Evolutionary conservation across 495 filamentous ascomycete species (phyloP).

Genomic region (Penicillium fimorum): DNA sequence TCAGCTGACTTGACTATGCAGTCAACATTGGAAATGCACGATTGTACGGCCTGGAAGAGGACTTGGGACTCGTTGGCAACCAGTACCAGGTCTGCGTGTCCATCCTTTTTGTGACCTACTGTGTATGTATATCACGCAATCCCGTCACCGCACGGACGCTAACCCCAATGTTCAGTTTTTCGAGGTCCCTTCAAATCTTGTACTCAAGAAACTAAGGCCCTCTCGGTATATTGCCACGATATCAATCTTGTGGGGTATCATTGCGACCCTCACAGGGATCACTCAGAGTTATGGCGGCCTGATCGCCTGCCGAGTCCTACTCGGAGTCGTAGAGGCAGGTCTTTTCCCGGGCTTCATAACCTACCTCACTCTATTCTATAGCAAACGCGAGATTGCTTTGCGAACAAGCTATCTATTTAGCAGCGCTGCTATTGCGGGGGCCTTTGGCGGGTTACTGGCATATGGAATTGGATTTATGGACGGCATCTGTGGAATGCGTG

Average conservation of each 20-base stretch:
- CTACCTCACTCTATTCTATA: constrained; percentile 77
- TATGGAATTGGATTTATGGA: constrained; percentile 73
- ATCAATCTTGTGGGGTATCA: constrained; percentile 62
- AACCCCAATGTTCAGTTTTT: constrained; percentile 29
- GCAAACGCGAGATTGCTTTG: constrained; percentile 68
- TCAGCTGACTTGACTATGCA: constrained; percentile 27
- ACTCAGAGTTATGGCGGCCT: constrained; percentile 56
- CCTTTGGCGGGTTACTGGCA: constrained; percentile 71
- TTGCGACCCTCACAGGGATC: constrained; percentile 67
- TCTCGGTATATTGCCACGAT: constrained; percentile 68
- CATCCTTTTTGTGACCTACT: constrained; percentile 71
- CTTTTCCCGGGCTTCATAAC: constrained; percentile 56
- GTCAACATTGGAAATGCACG: constrained; percentile 80
- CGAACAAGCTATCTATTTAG: constrained; percentile 76
- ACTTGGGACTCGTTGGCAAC: constrained; percentile 58
- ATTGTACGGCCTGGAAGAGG: constrained; percentile 65
- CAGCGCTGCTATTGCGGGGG: constrained; percentile 71
- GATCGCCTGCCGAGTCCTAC: constrained; percentile 53
- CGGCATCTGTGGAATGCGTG: constrained; percentile 57
- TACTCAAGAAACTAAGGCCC: constrained; percentile 78
- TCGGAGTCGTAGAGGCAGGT: constrained; percentile 57
- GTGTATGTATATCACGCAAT: constrained; percentile 36
- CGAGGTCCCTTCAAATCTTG: constrained; percentile 61
- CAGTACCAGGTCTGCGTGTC: constrained; percentile 70
- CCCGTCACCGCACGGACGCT: not conserved